phyloP scores from a whole-genome alignment of 139 green algal genomes.

The Zygnema circumcarinatum region DNA sequence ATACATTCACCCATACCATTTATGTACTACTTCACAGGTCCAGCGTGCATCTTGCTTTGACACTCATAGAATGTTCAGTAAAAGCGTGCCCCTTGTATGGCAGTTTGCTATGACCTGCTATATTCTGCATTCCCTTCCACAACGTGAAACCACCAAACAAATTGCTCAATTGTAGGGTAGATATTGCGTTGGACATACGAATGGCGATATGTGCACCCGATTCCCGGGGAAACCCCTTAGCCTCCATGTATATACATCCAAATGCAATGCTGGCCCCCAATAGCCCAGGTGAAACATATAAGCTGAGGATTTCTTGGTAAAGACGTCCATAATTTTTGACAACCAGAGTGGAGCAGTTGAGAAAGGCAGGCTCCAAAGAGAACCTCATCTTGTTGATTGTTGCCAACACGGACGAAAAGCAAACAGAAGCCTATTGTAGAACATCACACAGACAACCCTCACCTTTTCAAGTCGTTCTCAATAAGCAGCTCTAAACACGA shows the following conservation, averaged over 20 bases:
- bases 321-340: too few relatives aligned
- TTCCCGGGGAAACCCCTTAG: conserved; percentile 54
- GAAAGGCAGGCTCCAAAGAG: too few relatives aligned
- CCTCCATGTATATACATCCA: conserved; percentile 57
- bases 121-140: too few relatives aligned
- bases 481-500: conserved; percentile 60
- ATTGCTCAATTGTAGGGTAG: not conserved
- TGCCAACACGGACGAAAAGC: too few relatives aligned
- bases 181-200: conserved; percentile 8
- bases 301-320: too few relatives aligned
- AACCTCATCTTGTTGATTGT: too few relatives aligned
- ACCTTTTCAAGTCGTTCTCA: conserved; percentile 52
- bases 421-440: too few relatives aligned
- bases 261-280: conserved; percentile 50
- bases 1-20: not conserved
- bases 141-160: not conserved
- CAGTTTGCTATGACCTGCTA: too few relatives aligned
- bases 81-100: too few relatives aligned
- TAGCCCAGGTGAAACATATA: not conserved
- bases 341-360: too few relatives aligned
- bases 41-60: not conserved
- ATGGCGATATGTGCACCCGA: conserved; percentile 59
- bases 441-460: too few relatives aligned
- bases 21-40: not conserved
- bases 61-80: not conserved